A percentile compares a stretch with the other conserved stretches of the same genome.
Conservation (phyloP, 1,139 yeast species). For the Wickerhamomyces sp. region DNA sequence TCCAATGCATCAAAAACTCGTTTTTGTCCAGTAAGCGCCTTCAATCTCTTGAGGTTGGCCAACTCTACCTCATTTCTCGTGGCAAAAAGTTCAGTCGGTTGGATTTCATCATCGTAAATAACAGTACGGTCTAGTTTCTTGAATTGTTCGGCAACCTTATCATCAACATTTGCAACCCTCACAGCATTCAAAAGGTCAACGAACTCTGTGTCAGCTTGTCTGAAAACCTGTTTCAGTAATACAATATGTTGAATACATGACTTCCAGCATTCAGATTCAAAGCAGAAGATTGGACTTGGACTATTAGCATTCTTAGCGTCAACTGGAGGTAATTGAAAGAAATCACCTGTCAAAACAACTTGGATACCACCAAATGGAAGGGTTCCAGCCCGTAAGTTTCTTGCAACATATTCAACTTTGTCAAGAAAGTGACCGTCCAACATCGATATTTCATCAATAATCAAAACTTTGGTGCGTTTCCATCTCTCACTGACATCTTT, state of each 20-base stretch:
- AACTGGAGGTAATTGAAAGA: constrained; percentile 85
- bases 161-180: constrained; percentile 58
- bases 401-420: constrained; percentile 60
- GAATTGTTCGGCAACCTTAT: constrained; percentile 41
- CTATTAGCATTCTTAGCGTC: constrained; percentile 27
- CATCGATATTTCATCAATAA: constrained; percentile 84
- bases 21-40: constrained; percentile 35
- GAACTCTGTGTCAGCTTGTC: constrained; percentile 64
- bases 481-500: constrained; percentile 45
- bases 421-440: constrained; percentile 63
- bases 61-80: constrained; percentile 67
- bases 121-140: constrained; percentile 46
- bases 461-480: constrained; percentile 55
- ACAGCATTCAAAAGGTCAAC: constrained; percentile 71
- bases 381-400: constrained; percentile 38
- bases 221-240: constrained; percentile 57
- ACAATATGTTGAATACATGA: constrained; percentile 49
- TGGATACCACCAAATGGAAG: constrained; percentile 81
- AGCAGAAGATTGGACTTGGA: constrained; percentile 42
- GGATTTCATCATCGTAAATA: constrained; percentile 63
- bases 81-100: constrained; percentile 77
- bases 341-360: constrained; percentile 74
- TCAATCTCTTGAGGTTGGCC: constrained; percentile 57
- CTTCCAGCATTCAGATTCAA: constrained; percentile 55
- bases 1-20: constrained; percentile 46